Conservation (phyloP, 352 stramenopile genomes). For the Phytophthora melonis region DNA sequence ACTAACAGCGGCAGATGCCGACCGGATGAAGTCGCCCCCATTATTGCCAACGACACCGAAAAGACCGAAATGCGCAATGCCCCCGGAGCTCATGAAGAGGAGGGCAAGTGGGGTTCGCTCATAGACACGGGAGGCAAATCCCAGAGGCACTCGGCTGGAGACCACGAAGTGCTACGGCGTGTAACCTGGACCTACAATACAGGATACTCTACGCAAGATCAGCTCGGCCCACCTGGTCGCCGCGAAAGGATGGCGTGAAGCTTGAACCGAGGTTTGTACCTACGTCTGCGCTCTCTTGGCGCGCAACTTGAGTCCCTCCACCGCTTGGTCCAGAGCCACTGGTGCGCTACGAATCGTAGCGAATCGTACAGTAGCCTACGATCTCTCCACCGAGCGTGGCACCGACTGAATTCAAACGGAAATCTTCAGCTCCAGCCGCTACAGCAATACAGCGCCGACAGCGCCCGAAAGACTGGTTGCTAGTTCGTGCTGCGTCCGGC, state of each 20-base stretch:
- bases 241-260: conserved; percentile 29
- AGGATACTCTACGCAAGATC: background rate
- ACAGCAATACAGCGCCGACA: no score
- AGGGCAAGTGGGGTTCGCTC: background rate
- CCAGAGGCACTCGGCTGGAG: background rate
- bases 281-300: conserved; percentile 10
- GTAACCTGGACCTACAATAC: background rate
- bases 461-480: no score
- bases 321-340: background rate
- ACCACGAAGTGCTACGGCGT: background rate
- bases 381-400: background rate
- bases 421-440: background rate
- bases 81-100: conserved; percentile 23
- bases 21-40: conserved; percentile 21
- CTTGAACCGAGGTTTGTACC: conserved; percentile 24
- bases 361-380: background rate
- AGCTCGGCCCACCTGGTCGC: conserved; percentile 4
- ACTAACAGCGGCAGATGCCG: conserved; percentile 1
- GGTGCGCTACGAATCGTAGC: background rate
- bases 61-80: conserved; percentile 16
- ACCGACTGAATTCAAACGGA: background rate
- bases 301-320: background rate
- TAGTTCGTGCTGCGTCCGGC: background rate
- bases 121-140: conserved; percentile 36
- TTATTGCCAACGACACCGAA: conserved; percentile 25